Percentiles rank a stretch among this genome's conserved stretches.
phyloP scores from a whole-genome alignment of 2,329 filamentous ascomycete genomes.

The Colletotrichum tanaceti region DNA sequence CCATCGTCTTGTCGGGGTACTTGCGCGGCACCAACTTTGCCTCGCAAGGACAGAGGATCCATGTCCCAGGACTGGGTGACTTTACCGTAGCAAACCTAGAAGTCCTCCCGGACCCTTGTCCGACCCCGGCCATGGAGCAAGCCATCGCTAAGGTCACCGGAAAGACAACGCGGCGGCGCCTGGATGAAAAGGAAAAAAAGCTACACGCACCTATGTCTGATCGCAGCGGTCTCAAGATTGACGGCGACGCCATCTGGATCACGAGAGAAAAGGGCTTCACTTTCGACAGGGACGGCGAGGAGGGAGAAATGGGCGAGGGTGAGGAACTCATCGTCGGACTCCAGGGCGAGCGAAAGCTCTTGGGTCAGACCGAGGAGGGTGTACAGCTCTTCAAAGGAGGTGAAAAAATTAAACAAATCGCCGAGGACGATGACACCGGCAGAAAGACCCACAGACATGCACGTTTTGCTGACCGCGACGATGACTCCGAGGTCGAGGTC shows the following conservation, averaged over 20 bases:
- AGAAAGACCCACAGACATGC: slow-evolving; percentile 69
- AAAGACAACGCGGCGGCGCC: slow-evolving; percentile 80
- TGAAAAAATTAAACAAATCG: slow-evolving; percentile 70
- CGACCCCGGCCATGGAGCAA: slow-evolving; percentile 91
- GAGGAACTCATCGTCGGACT: slow-evolving; percentile 94
- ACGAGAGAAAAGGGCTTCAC: slow-evolving; percentile 77
- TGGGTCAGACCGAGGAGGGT: slow-evolving; percentile 85
- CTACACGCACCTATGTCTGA: slow-evolving; percentile 98
- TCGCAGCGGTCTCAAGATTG: slow-evolving; percentile 93
- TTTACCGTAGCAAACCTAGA: slow-evolving; percentile 87
- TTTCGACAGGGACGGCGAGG: slow-evolving; percentile 76
- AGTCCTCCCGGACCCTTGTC: slow-evolving; percentile 90
- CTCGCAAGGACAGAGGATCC: slow-evolving; percentile 84
- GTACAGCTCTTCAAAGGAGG: slow-evolving; percentile 88
- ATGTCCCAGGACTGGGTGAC: slow-evolving; percentile 93
- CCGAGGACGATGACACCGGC: slow-evolving; percentile 66
- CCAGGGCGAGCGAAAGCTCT: slow-evolving; percentile 82
- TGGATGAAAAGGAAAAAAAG: slow-evolving; percentile 97
- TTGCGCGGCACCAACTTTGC: slow-evolving; percentile 94
- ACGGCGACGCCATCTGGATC: slow-evolving; percentile 96
- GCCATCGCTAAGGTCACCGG: slow-evolving; percentile 85
- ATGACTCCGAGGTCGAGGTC: slow-evolving; percentile 55
- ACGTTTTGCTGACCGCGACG: slow-evolving; percentile 69
- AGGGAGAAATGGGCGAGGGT: slow-evolving; percentile 85
- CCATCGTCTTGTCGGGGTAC: slow-evolving; percentile 92